Percentiles rank a stretch among this genome's conserved stretches.
Evolutionary conservation across 1,139 yeast genomes (phyloP).

Genomic region (Saccharomycopsis hybrid): DNA sequence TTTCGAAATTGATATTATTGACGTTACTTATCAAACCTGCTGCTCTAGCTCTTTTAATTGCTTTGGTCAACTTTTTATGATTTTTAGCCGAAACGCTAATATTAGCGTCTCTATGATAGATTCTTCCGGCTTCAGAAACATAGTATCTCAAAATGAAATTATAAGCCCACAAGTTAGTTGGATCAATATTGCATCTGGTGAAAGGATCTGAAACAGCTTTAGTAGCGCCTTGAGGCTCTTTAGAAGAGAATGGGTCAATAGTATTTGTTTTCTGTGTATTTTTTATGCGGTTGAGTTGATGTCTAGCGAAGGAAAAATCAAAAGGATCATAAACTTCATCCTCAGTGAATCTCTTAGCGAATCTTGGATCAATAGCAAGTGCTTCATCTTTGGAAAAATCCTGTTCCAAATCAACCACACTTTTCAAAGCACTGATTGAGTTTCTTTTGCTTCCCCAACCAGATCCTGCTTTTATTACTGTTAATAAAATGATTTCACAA

Average conservation of each 20-base stretch:
- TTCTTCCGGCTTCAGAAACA: conserved; percentile 58
- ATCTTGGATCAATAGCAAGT: conserved; percentile 27
- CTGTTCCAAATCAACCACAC: conserved; percentile 27
- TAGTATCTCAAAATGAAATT: conserved; percentile 58
- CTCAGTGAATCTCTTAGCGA: conserved; percentile 37
- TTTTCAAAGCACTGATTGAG: conserved; percentile 25
- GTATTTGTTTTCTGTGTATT: conserved; percentile 19
- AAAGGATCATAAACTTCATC: conserved; percentile 63
- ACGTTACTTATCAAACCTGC: conserved; percentile 45
- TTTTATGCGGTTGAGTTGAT: conserved; percentile 17
- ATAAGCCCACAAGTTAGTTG: conserved; percentile 57
- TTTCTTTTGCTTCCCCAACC: no score
- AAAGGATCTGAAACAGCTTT: conserved; percentile 34
- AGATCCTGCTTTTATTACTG: no score
- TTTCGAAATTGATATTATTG: conserved; percentile 8
- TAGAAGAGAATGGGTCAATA: conserved; percentile 16
- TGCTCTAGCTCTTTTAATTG: conserved; percentile 63
- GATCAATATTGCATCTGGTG: conserved; percentile 52
- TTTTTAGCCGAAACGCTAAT: conserved; percentile 51
- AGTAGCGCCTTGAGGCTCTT: conserved; percentile 19
- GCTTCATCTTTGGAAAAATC: conserved; percentile 25
- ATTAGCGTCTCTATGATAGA: conserved; percentile 59
- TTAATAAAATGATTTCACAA: no score
- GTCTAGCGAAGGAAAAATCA: conserved; percentile 57
- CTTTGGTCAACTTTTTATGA: conserved; percentile 59